Percentiles rank a stretch among this genome's conserved stretches.
These are phyloP conservation scores for Capronia coronata DNA, from an alignment of 2,329 filamentous ascomycete species.

Conservation along the genomic window DNA sequence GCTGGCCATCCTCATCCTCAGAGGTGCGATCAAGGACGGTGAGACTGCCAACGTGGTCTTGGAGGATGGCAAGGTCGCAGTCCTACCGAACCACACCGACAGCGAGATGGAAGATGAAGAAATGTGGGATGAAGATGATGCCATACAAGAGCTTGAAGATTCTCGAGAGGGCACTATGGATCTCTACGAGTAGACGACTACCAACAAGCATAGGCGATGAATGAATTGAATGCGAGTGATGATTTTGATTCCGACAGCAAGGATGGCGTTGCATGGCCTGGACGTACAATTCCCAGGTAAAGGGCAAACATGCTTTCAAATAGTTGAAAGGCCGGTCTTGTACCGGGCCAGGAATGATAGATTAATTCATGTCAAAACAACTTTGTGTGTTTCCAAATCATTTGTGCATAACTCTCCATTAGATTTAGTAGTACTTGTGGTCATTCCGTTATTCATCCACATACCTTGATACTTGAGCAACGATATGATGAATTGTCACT, in stretches of 20 bases:
- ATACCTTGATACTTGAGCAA: too few species aligned
- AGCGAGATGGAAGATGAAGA: constrained; percentile 59
- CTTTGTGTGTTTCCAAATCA: too few species aligned
- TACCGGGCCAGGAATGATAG: neutral
- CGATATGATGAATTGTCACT: too few species aligned
- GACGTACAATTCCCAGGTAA: too few species aligned
- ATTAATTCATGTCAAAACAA: neutral
- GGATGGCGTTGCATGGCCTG: constrained; percentile 2
- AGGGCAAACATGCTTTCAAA: too few species aligned
- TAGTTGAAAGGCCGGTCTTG: neutral
- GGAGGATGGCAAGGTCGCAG: constrained; percentile 64
- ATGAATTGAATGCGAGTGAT: neutral
- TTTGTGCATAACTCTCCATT: too few species aligned
- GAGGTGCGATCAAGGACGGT: constrained; percentile 76
- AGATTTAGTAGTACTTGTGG: too few species aligned
- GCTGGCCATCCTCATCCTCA: constrained; percentile 82
- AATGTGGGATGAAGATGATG: constrained; percentile 72
- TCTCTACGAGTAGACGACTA: constrained; percentile 49
- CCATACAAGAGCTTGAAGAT: constrained; percentile 63
- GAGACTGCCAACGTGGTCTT: constrained; percentile 75
- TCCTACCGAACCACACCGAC: constrained; percentile 71
- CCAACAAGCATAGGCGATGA: too few species aligned
- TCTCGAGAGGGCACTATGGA: constrained; percentile 48
- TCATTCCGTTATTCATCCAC: too few species aligned
- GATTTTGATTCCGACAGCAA: neutral